Base-by-base conservation (phyloP, 805 yeast species). In the Debaryomyces hansenii region DNA sequence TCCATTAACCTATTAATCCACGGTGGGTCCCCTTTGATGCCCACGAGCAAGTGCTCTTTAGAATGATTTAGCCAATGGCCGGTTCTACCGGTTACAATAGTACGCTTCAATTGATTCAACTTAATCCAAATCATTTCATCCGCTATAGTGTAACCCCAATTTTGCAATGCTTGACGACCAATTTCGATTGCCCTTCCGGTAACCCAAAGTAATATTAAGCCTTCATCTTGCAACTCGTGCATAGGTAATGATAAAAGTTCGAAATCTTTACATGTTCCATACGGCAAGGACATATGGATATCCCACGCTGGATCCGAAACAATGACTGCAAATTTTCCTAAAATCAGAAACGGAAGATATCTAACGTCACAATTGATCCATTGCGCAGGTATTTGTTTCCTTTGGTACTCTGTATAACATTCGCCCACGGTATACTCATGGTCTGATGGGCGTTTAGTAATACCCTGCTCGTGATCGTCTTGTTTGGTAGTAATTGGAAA, bases 61-160 rank as follows among this genome's bases (percentile, higher is more conserved):
- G 96, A 87, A 65, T 91, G 98, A 60, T 91, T 91, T 44, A 91
- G 73, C 98, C 98, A 91, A 63, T 91, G 98, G 0, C 98, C 98
- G 0, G 98, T 91, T 52, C 97, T 72, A 1, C 98, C 98, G 0
- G 98, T 92, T 49, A 95, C 90, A 37, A 91, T 90, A 0, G 97
- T 91, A 49, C 96, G 72, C 16, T 85, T 81, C 50, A 92, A 67
- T 62, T 92, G 97, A 63, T 91, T 91, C 4, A 94, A 82, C 63
- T 91, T 91, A 48, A 90, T 79, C 98, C 98, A 91, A 7, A 91
- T 79, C 50, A 91, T 65, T 62, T 91, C 97, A 62, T 90, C 92
- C 18, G 80, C 68, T 4, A 85, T 80, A 32, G 66, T 61, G 61
- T 91, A 91, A 1, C 97, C 97, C 96, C 97, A 90, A 48, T 79